These are phyloP conservation scores for Candida dajiaensis DNA, from an alignment of 805 yeast species.

Conservation along the genomic window DNA sequence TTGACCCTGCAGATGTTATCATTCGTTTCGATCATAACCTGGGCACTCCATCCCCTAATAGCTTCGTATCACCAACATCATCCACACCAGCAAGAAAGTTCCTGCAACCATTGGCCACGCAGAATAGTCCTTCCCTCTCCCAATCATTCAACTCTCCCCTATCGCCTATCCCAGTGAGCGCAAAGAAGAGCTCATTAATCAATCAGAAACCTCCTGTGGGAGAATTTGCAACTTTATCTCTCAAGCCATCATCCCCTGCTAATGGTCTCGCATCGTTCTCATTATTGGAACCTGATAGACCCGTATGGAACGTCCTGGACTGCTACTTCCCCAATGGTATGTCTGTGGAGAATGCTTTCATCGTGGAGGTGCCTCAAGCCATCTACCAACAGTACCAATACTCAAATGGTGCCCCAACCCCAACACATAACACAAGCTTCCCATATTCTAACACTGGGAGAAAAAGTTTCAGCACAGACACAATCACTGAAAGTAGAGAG, in stretches of 20 bases:
- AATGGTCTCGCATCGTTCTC: conserved; percentile 2
- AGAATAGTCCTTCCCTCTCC: background rate
- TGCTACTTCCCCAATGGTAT: conserved; percentile 61
- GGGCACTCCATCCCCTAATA: conserved; percentile 5
- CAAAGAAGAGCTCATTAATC: conserved; percentile 13
- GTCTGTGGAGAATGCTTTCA: conserved; percentile 57
- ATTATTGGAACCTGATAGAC: conserved; percentile 52
- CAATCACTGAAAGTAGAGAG: conserved; percentile 20
- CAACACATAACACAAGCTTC: background rate
- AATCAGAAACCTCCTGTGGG: conserved; percentile 9
- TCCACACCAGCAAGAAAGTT: background rate
- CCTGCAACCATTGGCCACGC: background rate
- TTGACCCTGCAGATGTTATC: conserved; percentile 65
- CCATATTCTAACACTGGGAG: background rate
- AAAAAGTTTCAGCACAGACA: conserved; percentile 16
- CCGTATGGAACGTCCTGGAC: conserved; percentile 54
- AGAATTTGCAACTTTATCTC: conserved; percentile 8
- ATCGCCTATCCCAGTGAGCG: conserved; percentile 22
- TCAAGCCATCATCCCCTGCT: conserved; percentile 13
- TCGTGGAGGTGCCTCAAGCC: conserved; percentile 42
- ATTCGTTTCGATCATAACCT: conserved; percentile 23
- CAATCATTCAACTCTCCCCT: conserved; percentile 16
- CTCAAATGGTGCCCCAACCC: background rate
- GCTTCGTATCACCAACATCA: background rate
- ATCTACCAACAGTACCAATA: conserved; percentile 2